Conservation (phyloP, 2,329 filamentous ascomycete species). For the Colletotrichum plurivorum region DNA sequence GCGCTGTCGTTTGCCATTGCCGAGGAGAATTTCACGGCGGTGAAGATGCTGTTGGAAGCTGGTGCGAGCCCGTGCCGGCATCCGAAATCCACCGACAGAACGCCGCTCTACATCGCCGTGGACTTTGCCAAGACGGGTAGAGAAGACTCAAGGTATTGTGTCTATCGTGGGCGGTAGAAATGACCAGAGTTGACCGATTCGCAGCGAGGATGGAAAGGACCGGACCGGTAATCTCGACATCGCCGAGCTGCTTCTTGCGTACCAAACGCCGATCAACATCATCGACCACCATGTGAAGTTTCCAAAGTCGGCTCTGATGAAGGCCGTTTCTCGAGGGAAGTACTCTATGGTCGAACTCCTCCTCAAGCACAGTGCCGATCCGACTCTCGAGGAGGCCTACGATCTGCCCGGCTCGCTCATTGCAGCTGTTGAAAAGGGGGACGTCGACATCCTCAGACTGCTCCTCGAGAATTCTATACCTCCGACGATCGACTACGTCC, state of each 20-base stretch:
- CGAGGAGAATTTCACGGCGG: conserved; percentile 35
- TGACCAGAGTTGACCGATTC: neutral
- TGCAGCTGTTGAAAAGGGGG: conserved; percentile 17
- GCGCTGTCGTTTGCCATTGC: conserved; percentile 42
- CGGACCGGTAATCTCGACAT: conserved; percentile 29
- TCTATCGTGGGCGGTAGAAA: neutral
- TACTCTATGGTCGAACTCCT: conserved; percentile 42
- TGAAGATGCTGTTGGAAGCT: conserved; percentile 41
- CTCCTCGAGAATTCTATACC: conserved; percentile 41
- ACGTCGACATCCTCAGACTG: conserved; percentile 32
- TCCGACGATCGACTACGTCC: conserved; percentile 39
- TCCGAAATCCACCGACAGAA: neutral
- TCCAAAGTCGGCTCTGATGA: conserved; percentile 27
- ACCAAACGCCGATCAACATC: conserved; percentile 31
- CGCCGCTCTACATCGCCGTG: conserved; percentile 29
- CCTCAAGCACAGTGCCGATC: conserved; percentile 44
- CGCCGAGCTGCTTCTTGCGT: conserved; percentile 28
- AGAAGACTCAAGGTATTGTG: neutral
- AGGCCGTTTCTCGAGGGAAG: conserved; percentile 18
- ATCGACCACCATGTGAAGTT: conserved; percentile 15
- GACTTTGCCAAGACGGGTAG: neutral
- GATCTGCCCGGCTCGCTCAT: conserved; percentile 34
- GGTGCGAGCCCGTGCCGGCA: conserved; percentile 42
- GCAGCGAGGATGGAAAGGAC: neutral
- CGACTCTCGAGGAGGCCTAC: conserved; percentile 44